phyloP scores from a whole-genome alignment of 805 yeast species.

The Kazachstania viticola region DNA sequence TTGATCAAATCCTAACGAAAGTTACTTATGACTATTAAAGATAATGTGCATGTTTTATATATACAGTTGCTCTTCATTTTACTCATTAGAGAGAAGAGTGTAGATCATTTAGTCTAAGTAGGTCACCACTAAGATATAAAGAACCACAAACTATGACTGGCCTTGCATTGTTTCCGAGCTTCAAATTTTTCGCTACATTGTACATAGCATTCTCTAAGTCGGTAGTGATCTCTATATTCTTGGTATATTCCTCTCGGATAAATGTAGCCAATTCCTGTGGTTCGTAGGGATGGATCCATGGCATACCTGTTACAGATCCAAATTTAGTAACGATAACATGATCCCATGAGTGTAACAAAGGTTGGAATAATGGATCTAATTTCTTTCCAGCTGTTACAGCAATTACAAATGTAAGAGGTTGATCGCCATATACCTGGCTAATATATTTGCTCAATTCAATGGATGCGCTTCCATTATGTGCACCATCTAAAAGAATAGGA shows the following conservation, averaged over 20 bases:
- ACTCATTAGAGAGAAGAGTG: too few relatives aligned
- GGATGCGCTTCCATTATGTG: conserved; percentile 85
- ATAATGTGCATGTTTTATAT: too few relatives aligned
- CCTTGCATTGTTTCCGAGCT: conserved; percentile 1
- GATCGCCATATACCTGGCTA: conserved; percentile 14
- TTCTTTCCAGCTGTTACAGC: conserved; percentile 73
- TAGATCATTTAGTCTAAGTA: conserved; percentile 30
- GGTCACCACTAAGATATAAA: conserved; percentile 52
- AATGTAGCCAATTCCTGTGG: conserved; percentile 16
- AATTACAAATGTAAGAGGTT: conserved; percentile 41
- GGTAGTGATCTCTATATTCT: conserved; percentile 17
- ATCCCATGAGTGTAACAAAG: conserved; percentile 42
- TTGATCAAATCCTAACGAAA: too few relatives aligned
- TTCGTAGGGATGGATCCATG: conserved; percentile 62
- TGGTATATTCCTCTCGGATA: conserved; percentile 19
- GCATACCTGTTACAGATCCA: conserved; percentile 76
- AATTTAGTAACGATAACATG: conserved; percentile 52
- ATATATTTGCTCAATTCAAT: conserved; percentile 52
- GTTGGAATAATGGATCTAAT: conserved; percentile 37
- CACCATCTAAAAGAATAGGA: conserved; percentile 65
- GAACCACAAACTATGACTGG: conserved; percentile 56
- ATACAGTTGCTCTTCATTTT: too few relatives aligned
- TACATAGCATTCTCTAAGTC: conserved; percentile 11
- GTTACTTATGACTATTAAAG: too few relatives aligned
- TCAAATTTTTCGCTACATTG: not conserved